Percentiles rank a stretch among this genome's conserved stretches.
Evolutionary conservation across 2,329 filamentous ascomycete genomes (phyloP).

Genomic region (Sphaerostilbella broomeana): DNA sequence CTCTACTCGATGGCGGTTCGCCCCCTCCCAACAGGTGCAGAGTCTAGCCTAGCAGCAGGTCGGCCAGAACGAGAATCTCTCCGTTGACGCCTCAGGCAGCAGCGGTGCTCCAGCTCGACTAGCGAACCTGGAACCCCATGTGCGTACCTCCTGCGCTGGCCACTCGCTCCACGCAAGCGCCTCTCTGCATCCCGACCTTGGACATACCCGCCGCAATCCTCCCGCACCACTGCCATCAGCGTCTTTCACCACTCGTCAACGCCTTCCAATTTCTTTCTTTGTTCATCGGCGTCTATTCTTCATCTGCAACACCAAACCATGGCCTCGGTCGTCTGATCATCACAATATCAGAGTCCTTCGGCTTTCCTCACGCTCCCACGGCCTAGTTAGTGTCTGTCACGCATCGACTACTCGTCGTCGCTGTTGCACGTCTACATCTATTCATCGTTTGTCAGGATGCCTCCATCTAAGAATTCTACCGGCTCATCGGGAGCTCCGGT

Average conservation of each 20-base stretch:
- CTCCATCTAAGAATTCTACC: slow-evolving; percentile 47
- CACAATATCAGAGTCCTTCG: slow-evolving; percentile 6
- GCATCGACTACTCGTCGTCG: neutral
- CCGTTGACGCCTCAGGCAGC: too few relatives aligned
- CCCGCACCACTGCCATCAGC: slow-evolving; percentile 11
- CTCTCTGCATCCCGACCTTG: too few relatives aligned
- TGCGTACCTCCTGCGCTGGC: too few relatives aligned
- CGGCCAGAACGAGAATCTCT: too few relatives aligned
- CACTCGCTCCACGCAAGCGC: too few relatives aligned
- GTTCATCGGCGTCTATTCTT: slow-evolving; percentile 5
- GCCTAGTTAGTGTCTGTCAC: neutral
- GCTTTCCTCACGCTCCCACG: neutral
- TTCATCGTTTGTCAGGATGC: slow-evolving; percentile 32
- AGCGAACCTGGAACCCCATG: too few relatives aligned
- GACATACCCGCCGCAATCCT: slow-evolving; percentile 10
- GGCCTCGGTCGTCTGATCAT: slow-evolving; percentile 32
- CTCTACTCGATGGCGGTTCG: too few relatives aligned
- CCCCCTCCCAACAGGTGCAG: too few relatives aligned
- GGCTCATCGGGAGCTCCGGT: slow-evolving; percentile 50
- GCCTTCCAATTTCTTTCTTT: slow-evolving; percentile 1
- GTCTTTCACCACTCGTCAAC: slow-evolving; percentile 9
- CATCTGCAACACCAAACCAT: slow-evolving; percentile 27
- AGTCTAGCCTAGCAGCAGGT: too few relatives aligned
- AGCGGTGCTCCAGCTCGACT: too few relatives aligned
- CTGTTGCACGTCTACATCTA: slow-evolving; percentile 15